Evolutionary conservation across 208 protist genomes (phyloP), one percentile per base, ranked within the genome.

Genomic region (Novymonas esmeraldas): DNA sequence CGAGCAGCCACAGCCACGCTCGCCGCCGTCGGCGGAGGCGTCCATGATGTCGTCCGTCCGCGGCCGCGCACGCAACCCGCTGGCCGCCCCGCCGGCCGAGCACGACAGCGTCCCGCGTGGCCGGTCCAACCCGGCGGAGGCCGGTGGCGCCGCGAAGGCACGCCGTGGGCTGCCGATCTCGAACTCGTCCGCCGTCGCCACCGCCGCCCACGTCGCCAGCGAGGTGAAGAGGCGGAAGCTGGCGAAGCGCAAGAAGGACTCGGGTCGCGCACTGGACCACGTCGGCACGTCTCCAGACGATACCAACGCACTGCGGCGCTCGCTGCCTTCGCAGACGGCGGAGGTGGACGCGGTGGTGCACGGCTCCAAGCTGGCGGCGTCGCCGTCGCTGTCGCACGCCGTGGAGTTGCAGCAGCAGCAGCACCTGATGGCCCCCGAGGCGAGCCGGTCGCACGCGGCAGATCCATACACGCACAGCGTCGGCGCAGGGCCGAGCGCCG

Each of bases 171-270:
- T 29, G 33, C 29, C 54, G 20, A 45, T 29, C 54, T 59, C 36
- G 28, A 46, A 33, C 36, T 3, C 14, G 20, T 44, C 34, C 22
- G 20, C 36, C 3, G 26, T 29, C 26, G 49, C 49, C 26, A 34
- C 24, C 7, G 50, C 56, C 36, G 44, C 56, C 3, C 22, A 29
- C 56, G 55, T 46, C 24, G 20, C 34, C 36, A 46, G 41, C 20
- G 69, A 66, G 1, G 42, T 14, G 7, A 75, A 56, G 39, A 33
- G 28, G 44, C 52, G 59, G 52, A 75, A 58, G 45, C 28, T 68
- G 22, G 14, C 39, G 45, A 75, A 56, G 61, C 69, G 63, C 11
- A 67, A 58, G 55, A 75, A 64, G 42, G 61, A 69, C 10, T 4
- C 28, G 14, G 16, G 11, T 31, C 6, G 45, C n/a, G 7, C 11